Percentiles rank a stretch among this genome's conserved stretches.
These are phyloP conservation scores for Tuber melanosporum DNA, from an alignment of 495 filamentous ascomycete genomes.

Conservation along the genomic window DNA sequence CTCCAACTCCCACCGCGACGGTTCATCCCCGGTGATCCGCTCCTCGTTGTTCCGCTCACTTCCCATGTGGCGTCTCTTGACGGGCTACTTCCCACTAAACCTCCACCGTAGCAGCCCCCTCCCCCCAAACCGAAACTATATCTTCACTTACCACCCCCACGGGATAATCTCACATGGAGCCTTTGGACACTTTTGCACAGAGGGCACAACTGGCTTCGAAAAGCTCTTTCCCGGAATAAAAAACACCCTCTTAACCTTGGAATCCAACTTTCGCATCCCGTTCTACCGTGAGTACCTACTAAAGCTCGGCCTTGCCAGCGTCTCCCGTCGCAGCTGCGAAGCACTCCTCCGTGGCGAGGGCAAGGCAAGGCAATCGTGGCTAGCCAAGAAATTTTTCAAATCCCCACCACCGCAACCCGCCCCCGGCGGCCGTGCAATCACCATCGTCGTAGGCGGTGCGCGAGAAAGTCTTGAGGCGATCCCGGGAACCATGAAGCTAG, in stretches of 20 bases:
- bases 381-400: constrained; percentile 6
- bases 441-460: constrained; percentile 90
- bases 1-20: constrained; percentile 67
- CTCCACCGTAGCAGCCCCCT: constrained; percentile 79
- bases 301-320: constrained; percentile 74
- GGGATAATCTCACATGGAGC: constrained; percentile 95
- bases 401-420: neutral
- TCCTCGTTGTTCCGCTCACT: constrained; percentile 65
- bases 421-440: constrained; percentile 69
- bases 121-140: constrained; percentile 80
- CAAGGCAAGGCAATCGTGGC: constrained; percentile 9
- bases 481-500: constrained; percentile 64
- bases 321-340: constrained; percentile 83
- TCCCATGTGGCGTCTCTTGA: constrained; percentile 81
- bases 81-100: constrained; percentile 81
- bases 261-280: constrained; percentile 88
- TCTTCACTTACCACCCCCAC: constrained; percentile 96
- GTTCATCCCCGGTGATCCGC: constrained; percentile 60
- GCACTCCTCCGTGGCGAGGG: constrained; percentile 56
- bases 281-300: constrained; percentile 90
- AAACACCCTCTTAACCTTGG: constrained; percentile 84
- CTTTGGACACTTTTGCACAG: constrained; percentile 85
- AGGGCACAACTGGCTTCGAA: constrained; percentile 61
- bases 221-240: constrained; percentile 92
- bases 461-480: constrained; percentile 82